Base-by-base conservation (phyloP, 2,329 filamentous ascomycete genomes). In the Colletotrichum brevisporum region DNA sequence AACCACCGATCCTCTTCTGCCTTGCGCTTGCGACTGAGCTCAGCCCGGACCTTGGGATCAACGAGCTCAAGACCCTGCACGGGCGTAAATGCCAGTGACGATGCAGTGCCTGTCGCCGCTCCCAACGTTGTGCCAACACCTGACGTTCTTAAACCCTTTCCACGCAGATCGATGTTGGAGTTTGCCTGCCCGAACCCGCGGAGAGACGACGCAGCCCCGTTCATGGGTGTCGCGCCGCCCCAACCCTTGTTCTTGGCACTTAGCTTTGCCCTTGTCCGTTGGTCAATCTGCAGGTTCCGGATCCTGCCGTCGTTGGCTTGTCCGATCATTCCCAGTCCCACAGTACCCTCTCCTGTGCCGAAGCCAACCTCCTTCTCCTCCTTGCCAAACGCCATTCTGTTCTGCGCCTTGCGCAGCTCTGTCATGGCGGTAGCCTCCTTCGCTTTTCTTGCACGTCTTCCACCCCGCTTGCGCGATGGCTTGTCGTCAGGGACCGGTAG, bases 361-460 rank as follows among this genome's bases (percentile, higher is more conserved):
- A 97, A 98, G 39, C 95, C 95, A 1, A 96, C 91, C 80, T 99
- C 96, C 75, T 90, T 91, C 81, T 99, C 96, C 80, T 98, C 95
- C 78, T 97, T 96, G 67, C 95, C 95, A 76, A 99, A 99, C 0
- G 91, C 94, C 89, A 99, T 92, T 62, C 96, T 90, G 82, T 99
- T 99, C 81, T 98, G 96, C 5, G 94, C 94, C 80, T 98, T 98
- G 73, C 95, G 91, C 36, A 99, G 85, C 63, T 99, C 96, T 0
- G 96, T 99, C 94, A 98, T 97, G 69, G 96, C 95, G 6, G 94
- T 94, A 4, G 95, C 95, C 80, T 97, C 96, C 86, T 99, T 99
- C 69, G 95, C 95, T 80, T 97, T 97, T 66, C 96, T 87, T 13
- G 95, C 96, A 73, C 94, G 88, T 63, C 95, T 87, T 59, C 96